Evolutionary conservation across 768 basidiomycete species (phyloP).

Genomic region (Auriscalpium orientale): DNA sequence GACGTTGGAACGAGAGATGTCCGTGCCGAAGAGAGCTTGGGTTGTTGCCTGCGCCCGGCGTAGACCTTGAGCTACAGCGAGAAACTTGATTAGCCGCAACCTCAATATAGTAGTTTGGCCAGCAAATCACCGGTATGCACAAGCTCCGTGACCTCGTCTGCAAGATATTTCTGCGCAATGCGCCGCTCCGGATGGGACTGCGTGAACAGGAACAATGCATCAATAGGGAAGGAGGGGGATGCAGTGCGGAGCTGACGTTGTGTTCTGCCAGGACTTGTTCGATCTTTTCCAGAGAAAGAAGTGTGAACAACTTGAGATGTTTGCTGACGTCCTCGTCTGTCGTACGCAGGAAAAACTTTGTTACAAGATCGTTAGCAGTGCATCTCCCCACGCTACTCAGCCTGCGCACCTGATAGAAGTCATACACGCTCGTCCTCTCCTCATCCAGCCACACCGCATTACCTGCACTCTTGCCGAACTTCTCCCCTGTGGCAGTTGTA

Average conservation of each 20-base stretch:
- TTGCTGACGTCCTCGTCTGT: constrained; percentile 15
- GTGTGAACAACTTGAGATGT: constrained; percentile 13
- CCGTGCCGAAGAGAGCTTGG: constrained; percentile 34
- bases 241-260: constrained; percentile 1
- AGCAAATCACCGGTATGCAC: constrained; percentile 42
- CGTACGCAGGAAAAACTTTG: constrained; percentile 80
- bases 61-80: constrained; percentile 30
- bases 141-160: constrained; percentile 51
- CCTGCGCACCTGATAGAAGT: constrained; percentile 84
- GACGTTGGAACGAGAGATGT: constrained; percentile 37
- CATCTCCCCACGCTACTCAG: background rate
- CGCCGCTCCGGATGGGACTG: constrained; percentile 33
- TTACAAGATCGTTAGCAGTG: background rate
- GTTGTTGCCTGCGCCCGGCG: constrained; percentile 38
- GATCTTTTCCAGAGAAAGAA: constrained; percentile 9
- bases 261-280: constrained; percentile 10
- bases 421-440: constrained; percentile 72
- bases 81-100: background rate
- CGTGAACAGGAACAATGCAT: background rate
- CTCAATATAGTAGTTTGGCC: too few relatives aligned
- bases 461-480: constrained; percentile 96
- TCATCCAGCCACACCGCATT: constrained; percentile 91
- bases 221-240: background rate
- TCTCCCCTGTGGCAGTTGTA: constrained; percentile 82
- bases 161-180: constrained; percentile 43